These are phyloP conservation scores for Gossypium sturtianum DNA, from an alignment of 345 rosid genomes.

Conservation along the genomic window DNA sequence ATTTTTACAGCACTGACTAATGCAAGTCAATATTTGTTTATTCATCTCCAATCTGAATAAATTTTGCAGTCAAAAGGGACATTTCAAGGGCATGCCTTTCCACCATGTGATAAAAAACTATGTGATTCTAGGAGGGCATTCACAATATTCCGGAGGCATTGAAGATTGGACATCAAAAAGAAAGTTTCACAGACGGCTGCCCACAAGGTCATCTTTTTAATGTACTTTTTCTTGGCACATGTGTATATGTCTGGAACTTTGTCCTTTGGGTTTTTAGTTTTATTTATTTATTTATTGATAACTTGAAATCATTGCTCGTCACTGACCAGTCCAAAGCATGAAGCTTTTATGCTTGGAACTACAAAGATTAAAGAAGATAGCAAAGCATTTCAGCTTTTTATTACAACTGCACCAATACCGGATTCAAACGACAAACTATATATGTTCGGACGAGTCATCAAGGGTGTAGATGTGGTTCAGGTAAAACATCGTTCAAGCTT, in stretches of 20 bases:
- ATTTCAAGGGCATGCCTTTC: slow-evolving; percentile 60
- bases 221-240: not conserved
- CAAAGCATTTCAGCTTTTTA: slow-evolving; percentile 54
- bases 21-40: not conserved
- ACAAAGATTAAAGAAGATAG: slow-evolving; percentile 37
- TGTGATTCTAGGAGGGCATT: slow-evolving; percentile 55
- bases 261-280: not conserved
- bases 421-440: slow-evolving; percentile 50
- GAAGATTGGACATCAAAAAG: slow-evolving; percentile 58
- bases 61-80: slow-evolving; percentile 51
- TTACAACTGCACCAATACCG: slow-evolving; percentile 50
- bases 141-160: slow-evolving; percentile 26
- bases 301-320: not conserved
- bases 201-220: slow-evolving; percentile 32
- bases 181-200: slow-evolving; percentile 33
- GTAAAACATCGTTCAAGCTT: slow-evolving; percentile 7
- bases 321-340: slow-evolving; percentile 43
- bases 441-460: slow-evolving; percentile 52
- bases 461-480: slow-evolving; percentile 58
- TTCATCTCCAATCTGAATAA: not conserved
- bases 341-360: slow-evolving; percentile 67
- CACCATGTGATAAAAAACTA: slow-evolving; percentile 50
- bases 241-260: not conserved
- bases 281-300: not conserved
- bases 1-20: not conserved